Conservation (phyloP, 2,329 filamentous ascomycete species). For the Fusarium sp. region DNA sequence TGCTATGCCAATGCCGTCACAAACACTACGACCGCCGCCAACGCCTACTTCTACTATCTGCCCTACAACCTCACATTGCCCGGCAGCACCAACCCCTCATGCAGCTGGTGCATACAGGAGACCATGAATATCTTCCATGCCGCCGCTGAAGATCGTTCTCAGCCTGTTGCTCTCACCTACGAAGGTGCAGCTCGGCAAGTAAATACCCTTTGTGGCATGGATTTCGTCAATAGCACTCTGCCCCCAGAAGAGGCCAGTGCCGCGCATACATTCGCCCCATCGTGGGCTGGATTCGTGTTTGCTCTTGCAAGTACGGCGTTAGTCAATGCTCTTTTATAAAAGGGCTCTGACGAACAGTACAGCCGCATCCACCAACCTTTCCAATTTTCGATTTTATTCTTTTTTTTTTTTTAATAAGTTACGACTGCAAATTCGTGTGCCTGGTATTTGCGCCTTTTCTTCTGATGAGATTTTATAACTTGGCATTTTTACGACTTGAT, state of each 20-base stretch:
- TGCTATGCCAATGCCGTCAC: constrained; percentile 88
- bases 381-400: constrained; percentile 5
- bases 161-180: constrained; percentile 80
- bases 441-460: constrained; percentile 22
- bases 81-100: constrained; percentile 77
- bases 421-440: constrained; percentile 30
- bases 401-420: constrained; percentile 40
- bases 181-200: constrained; percentile 79
- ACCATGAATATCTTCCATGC: constrained; percentile 87
- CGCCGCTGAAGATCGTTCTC: constrained; percentile 75
- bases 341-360: neutral
- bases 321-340: constrained; percentile 42
- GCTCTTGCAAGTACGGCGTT: constrained; percentile 37
- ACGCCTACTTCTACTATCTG: constrained; percentile 88
- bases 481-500: constrained; percentile 49
- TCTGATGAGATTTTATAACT: constrained; percentile 37
- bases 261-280: constrained; percentile 31
- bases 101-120: constrained; percentile 80
- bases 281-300: constrained; percentile 34
- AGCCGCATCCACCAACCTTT: constrained; percentile 6
- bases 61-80: constrained; percentile 83
- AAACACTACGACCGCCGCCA: constrained; percentile 77
- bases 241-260: constrained; percentile 54
- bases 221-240: constrained; percentile 71
- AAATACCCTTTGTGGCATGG: constrained; percentile 74